Evolutionary conservation across 2,329 filamentous ascomycete genomes (phyloP), one percentile per base, ranked within the genome.

Genomic region (Verticillium albo-atrum): DNA sequence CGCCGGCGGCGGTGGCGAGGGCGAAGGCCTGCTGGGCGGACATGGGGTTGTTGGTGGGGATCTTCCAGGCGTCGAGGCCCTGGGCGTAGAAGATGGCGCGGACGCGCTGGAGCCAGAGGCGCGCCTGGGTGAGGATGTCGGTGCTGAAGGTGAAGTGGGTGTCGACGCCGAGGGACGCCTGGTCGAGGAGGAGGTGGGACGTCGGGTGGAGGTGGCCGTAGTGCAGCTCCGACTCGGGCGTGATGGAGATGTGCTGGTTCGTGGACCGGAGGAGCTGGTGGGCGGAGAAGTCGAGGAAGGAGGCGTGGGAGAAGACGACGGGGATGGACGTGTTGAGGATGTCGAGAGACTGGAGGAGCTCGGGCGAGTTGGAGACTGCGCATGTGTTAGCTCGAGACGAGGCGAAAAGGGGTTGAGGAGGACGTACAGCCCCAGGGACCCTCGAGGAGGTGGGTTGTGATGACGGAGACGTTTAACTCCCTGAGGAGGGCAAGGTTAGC

Each of bases 181-280:
- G 81, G 64, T 86, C 82, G 28, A 75, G 75, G 28, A 79, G 71
- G 9, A 73, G 66, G 57, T 79, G 73, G 20, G 71, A 74, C 37
- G 69, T 66, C 1, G 75, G 73, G 60, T 85, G 80, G 0, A 70
- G 73, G 64, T 83, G 81, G n/a, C 83, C 83, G 68, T 79, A 85
- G 66, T 84, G 81, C 74, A 83, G 79, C 64, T 86, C 83, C 0
- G 80, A 83, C 65, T 87, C 84, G 1, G 82, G 82, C 0, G 84
- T 86, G 60, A 82, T 82, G 56, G 81, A 82, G 50, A 86, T 69
- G 69, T 80, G 80, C 56, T 84, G 77, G 68, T 85, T 80, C 2
- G 75, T 75, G 0, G 68, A 61, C 12, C 80, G 79, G 1, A 86
- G 74, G 0, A 82, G 71, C 1, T 68, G 57, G 0, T 72, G 71